A percentile compares a stretch with the other conserved stretches of the same genome.
phyloP scores from a whole-genome alignment of 2,329 filamentous ascomycete genomes.

The Trichophaea hybrida region DNA sequence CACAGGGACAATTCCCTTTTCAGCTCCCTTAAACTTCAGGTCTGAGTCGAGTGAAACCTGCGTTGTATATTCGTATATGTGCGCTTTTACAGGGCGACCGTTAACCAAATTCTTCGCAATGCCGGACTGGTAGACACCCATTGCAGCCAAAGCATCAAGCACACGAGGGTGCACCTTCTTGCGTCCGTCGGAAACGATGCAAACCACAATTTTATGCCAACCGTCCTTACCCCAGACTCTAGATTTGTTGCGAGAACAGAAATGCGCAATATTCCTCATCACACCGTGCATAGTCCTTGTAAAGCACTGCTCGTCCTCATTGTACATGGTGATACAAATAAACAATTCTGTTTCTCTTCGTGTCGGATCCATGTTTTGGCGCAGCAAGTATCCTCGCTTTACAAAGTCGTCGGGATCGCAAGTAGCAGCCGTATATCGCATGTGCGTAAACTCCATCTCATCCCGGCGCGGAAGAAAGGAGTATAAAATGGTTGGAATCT shows the following conservation, averaged over 20 bases:
- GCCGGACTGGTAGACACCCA: constrained; percentile 95
- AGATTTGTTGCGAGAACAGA: constrained; percentile 82
- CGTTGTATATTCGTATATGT: constrained; percentile 98
- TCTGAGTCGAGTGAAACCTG: constrained; percentile 92
- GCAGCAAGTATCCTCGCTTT: constrained; percentile 73
- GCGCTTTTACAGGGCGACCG: constrained; percentile 82
- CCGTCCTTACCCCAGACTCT: constrained; percentile 93
- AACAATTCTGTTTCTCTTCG: constrained; percentile 85
- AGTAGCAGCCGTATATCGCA: constrained; percentile 97
- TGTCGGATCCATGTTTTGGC: constrained; percentile 75
- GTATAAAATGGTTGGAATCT: constrained; percentile 96
- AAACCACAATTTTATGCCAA: constrained; percentile 99
- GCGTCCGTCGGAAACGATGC: constrained; percentile 86
- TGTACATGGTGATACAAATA: constrained; percentile 98
- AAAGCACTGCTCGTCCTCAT: constrained; percentile 93
- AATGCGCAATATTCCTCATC: constrained; percentile 95
- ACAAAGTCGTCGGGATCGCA: constrained; percentile 94
- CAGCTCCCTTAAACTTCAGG: constrained; percentile 95
- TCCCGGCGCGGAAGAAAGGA: constrained; percentile 88
- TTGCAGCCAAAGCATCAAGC: constrained; percentile 82
- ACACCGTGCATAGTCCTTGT: constrained; percentile 97
- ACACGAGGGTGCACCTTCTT: constrained; percentile 88
- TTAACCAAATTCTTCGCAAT: constrained; percentile 99
- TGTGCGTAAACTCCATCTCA: constrained; percentile 93
- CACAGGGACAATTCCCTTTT: constrained; percentile 95